These are phyloP conservation scores for Leptographium lundbergii DNA, from an alignment of 2,329 filamentous ascomycete genomes.

Conservation along the genomic window DNA sequence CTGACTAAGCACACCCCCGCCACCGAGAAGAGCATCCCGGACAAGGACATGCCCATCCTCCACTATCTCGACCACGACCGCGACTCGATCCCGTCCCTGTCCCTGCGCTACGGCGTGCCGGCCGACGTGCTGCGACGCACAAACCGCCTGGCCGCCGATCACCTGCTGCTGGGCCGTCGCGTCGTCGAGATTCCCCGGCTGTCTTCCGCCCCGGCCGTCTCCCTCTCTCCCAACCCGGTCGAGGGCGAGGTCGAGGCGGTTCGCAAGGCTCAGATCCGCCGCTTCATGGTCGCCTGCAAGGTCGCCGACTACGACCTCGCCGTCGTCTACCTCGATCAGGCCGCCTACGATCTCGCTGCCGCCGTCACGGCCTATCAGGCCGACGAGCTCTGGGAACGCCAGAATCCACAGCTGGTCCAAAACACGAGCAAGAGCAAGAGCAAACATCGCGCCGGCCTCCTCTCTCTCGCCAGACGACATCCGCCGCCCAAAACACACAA, in stretches of 20 bases:
- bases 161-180: slow-evolving; percentile 55
- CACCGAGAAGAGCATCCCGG: no score
- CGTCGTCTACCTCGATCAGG: slow-evolving; percentile 53
- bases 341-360: slow-evolving; percentile 45
- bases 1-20: slow-evolving; percentile 4
- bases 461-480: not conserved
- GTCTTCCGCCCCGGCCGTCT: not conserved
- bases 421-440: not conserved
- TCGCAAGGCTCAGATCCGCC: slow-evolving; percentile 55
- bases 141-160: slow-evolving; percentile 57
- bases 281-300: slow-evolving; percentile 72
- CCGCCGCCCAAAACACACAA: not conserved
- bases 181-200: slow-evolving; percentile 53
- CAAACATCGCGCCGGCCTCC: not conserved
- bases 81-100: slow-evolving; percentile 56
- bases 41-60: slow-evolving; percentile 49
- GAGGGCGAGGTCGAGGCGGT: slow-evolving; percentile 63
- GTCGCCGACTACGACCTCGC: slow-evolving; percentile 67
- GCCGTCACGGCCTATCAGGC: slow-evolving; percentile 53
- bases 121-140: slow-evolving; percentile 45
- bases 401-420: slow-evolving; percentile 38
- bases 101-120: slow-evolving; percentile 60
- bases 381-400: slow-evolving; percentile 65
- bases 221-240: slow-evolving; percentile 54
- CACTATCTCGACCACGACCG: slow-evolving; percentile 62